Conservation (phyloP, 2,329 filamentous ascomycete species). For the Pestalotiopsis sp. region DNA sequence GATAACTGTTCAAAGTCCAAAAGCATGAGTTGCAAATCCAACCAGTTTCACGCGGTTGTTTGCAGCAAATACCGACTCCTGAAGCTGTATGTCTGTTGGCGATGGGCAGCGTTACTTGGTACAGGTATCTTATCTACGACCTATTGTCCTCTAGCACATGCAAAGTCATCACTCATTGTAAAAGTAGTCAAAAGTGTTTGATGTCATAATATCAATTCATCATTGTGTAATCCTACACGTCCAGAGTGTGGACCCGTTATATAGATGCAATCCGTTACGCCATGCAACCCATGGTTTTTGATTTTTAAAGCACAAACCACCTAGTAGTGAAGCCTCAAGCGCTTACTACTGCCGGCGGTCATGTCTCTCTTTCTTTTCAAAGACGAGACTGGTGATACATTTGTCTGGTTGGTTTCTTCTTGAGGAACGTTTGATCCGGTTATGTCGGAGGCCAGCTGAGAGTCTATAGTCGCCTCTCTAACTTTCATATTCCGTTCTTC, state of each 20-base stretch:
- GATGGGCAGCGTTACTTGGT: too few species aligned
- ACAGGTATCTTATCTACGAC: too few species aligned
- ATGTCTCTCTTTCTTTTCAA: conserved; percentile 16
- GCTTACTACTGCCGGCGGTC: conserved; percentile 12
- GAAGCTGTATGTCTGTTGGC: too few species aligned
- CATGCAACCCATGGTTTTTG: not conserved
- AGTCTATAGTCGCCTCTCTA: conserved; percentile 19
- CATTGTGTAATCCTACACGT: conserved; percentile 3
- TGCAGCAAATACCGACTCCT: too few species aligned
- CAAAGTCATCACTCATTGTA: too few species aligned
- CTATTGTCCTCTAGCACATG: too few species aligned
- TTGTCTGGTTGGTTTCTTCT: conserved; percentile 16
- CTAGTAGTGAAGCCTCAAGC: conserved; percentile 15
- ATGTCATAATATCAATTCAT: conserved; percentile 8
- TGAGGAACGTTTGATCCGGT: conserved; percentile 17
- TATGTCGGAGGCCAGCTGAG: conserved; percentile 16
- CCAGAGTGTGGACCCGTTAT: not conserved
- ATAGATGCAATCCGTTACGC: conserved; percentile 13
- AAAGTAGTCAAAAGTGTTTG: not conserved
- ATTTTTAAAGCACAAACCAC: not conserved
- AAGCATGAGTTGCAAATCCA: too few species aligned
- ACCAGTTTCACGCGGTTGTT: too few species aligned
- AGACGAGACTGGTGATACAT: conserved; percentile 15
- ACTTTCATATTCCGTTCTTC: conserved; percentile 33
- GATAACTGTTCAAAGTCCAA: too few species aligned